Evolutionary conservation across 495 filamentous ascomycete genomes (phyloP).

Genomic region (Hyaloscypha variabilis): DNA sequence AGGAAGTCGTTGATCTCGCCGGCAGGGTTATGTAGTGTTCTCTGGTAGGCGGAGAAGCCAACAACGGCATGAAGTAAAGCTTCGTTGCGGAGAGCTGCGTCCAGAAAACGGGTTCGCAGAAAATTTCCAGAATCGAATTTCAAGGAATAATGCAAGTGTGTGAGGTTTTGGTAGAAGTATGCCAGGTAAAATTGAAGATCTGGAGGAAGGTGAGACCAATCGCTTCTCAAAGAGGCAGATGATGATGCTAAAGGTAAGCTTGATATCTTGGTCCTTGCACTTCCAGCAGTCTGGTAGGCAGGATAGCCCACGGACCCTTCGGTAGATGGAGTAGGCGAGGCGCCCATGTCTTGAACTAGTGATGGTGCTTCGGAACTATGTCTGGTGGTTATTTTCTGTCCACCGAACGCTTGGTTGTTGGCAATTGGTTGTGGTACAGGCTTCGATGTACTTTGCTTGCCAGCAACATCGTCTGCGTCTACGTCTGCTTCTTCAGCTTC

Average conservation of each 20-base stretch:
- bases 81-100: slow-evolving; percentile 75
- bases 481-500: slow-evolving; percentile 54
- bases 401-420: slow-evolving; percentile 34
- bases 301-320: slow-evolving; percentile 36
- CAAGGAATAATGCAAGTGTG: slow-evolving; percentile 79
- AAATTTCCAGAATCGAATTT: slow-evolving; percentile 69
- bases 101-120: slow-evolving; percentile 68
- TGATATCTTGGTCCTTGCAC: slow-evolving; percentile 30
- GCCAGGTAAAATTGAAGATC: slow-evolving; percentile 79
- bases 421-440: slow-evolving; percentile 35
- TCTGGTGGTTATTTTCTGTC: slow-evolving; percentile 33
- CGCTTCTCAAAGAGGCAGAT: slow-evolving; percentile 28
- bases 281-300: slow-evolving; percentile 38
- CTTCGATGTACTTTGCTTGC: slow-evolving; percentile 32
- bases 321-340: slow-evolving; percentile 50
- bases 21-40: slow-evolving; percentile 66
- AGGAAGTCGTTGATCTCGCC: slow-evolving; percentile 82
- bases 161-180: slow-evolving; percentile 76
- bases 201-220: slow-evolving; percentile 57
- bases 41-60: slow-evolving; percentile 89
- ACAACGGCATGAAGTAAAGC: slow-evolving; percentile 86
- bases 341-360: slow-evolving; percentile 47
- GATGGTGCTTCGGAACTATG: slow-evolving; percentile 55
- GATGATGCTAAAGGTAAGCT: slow-evolving; percentile 31
- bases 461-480: slow-evolving; percentile 36